A percentile compares a stretch with the other conserved stretches of the same genome.
Evolutionary conservation across 345 rosid species (phyloP).

Genomic region (Lumnitzera racemosa): DNA sequence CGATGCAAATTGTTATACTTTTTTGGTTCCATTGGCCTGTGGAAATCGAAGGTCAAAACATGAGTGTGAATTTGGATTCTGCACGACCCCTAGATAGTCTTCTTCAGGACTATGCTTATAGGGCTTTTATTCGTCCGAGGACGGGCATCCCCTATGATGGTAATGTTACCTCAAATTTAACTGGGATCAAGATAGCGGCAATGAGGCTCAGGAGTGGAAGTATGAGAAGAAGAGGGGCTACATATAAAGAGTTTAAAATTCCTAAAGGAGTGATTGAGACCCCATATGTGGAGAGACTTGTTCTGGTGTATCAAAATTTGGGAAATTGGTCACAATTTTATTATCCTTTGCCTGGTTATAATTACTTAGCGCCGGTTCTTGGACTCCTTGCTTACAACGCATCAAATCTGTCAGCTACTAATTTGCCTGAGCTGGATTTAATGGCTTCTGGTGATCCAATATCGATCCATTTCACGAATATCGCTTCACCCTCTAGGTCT

Average conservation of each 20-base stretch:
- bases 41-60: constrained; percentile 20
- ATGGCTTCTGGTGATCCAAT: constrained; percentile 48
- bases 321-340: constrained; percentile 57
- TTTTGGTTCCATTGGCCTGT: constrained; percentile 19
- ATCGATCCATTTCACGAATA: constrained; percentile 44
- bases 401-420: constrained; percentile 47
- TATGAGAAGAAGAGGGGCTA: constrained; percentile 47
- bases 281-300: constrained; percentile 77
- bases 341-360: constrained; percentile 50
- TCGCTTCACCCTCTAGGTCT: constrained; percentile 35
- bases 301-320: constrained; percentile 78
- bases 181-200: constrained; percentile 58
- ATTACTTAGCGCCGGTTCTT: constrained; percentile 60
- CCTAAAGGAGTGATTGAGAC: constrained; percentile 40
- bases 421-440: constrained; percentile 39
- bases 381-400: constrained; percentile 87
- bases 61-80: constrained; percentile 3
- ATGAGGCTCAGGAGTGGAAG: constrained; percentile 91
- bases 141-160: constrained; percentile 67
- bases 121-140: constrained; percentile 51
- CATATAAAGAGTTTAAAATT: constrained; percentile 50
- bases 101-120: constrained; percentile 77
- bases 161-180: constrained; percentile 48
- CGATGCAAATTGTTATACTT: constrained; percentile 32
- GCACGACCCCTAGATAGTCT: constrained; percentile 56